Conservation (phyloP, 106 monocot species). For the Posidonia australis region DNA sequence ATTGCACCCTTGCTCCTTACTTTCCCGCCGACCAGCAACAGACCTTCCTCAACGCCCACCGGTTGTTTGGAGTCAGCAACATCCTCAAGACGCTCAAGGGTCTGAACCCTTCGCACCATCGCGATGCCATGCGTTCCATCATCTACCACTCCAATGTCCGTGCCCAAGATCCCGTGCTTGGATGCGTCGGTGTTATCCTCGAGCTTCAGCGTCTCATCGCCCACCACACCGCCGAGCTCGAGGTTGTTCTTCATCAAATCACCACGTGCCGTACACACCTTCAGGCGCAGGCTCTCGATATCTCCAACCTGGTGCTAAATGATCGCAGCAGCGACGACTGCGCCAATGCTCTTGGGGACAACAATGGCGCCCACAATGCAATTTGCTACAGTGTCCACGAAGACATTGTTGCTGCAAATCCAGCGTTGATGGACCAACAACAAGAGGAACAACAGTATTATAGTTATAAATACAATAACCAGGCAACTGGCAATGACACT, state of each 20-base stretch:
- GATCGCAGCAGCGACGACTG: no score
- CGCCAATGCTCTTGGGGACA: not conserved
- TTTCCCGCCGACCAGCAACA: slow-evolving; percentile 10
- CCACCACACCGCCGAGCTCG: not conserved
- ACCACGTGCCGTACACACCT: not conserved
- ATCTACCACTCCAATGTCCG: slow-evolving; percentile 13
- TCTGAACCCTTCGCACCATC: not conserved
- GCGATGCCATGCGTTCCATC: not conserved
- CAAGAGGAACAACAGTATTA: no score
- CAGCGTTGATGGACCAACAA: not conserved
- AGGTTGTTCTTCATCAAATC: not conserved
- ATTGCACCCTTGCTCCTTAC: slow-evolving; percentile 11
- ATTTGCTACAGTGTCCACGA: not conserved
- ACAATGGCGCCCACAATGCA: not conserved
- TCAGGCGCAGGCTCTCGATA: no score
- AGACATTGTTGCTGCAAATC: not conserved
- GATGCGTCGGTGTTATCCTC: slow-evolving; percentile 1
- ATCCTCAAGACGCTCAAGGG: not conserved
- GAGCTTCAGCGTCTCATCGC: not conserved
- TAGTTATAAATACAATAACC: no score
- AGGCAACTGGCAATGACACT: no score
- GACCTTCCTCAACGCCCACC: slow-evolving; percentile 10
- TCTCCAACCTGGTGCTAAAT: not conserved
- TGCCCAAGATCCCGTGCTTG: slow-evolving; percentile 7
- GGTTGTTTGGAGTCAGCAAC: slow-evolving; percentile 9